Evolutionary conservation across 2,329 filamentous ascomycete species (phyloP), one percentile per base, ranked within the genome.

Genomic region (Sclerotinia borealis): DNA sequence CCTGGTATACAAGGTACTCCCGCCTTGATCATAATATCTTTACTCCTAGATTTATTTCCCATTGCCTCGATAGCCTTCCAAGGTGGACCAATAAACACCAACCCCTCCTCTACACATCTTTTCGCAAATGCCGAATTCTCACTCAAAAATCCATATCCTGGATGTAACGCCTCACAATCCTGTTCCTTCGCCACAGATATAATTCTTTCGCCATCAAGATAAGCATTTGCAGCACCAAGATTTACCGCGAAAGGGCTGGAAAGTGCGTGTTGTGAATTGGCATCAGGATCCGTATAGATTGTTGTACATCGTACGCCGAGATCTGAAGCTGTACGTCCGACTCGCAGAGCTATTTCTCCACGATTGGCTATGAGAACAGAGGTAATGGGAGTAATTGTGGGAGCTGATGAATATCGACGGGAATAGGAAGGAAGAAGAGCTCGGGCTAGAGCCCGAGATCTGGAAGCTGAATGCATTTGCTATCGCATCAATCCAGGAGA

Each of bases 341-440:
- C 95, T 69, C 95, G 90, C 75, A 99, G 82, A 56, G 95, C 95
- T 71, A 99, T 99, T 78, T 99, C 95, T 71, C 95, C 95, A 70
- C 95, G 88, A 76, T 99, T 99, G 61, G 95, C 95, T 74, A 99
- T 98, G 29, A 99, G 83, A 48, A 98, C 90, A 10, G 92, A 96
- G 62, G 86, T 87, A 69, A 88, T 84, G 36, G 84, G 82, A 17
- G 79, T 81, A 52, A 62, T 45, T 39, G 65, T 39, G 19, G 65
- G 25, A 27, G 63, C 39, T 17, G 65, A 65, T 39, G 68, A 68
- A 41, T 68, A 60, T 45, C 66, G 64, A 34, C 68, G 68, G 25
- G 55, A 45, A 39, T 68, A 68, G 31, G 68, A 66, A 27, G 63
- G 51, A 22, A 67, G 60, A 29, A 72, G 65, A 47, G 66, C 68